Evolutionary conservation across 352 stramenopile genomes (phyloP).

Genomic region (Globisporangium nagaii): DNA sequence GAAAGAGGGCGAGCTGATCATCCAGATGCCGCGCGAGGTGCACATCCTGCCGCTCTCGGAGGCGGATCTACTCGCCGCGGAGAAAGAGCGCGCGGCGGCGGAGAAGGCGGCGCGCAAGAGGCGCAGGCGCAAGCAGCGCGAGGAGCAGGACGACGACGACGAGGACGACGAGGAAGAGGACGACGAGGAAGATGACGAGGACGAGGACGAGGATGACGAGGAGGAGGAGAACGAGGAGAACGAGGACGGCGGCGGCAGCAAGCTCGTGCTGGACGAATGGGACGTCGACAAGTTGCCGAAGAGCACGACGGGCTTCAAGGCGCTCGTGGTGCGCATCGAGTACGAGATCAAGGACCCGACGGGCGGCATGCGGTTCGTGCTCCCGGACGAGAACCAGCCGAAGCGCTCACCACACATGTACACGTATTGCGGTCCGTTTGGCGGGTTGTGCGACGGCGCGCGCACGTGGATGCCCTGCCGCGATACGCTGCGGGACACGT

Average conservation of each 20-base stretch:
- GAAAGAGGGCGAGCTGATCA: constrained; percentile 75
- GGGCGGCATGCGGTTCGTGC: constrained; percentile 62
- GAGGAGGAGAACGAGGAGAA: constrained; percentile 33
- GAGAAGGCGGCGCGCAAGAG: constrained; percentile 10
- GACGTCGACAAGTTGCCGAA: constrained; percentile 61
- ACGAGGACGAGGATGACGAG: constrained; percentile 31
- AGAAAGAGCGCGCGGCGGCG: constrained; percentile 7
- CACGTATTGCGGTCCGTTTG: constrained; percentile 79
- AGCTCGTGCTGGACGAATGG: constrained; percentile 54
- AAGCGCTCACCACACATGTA: constrained; percentile 83
- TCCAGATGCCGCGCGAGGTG: constrained; percentile 62
- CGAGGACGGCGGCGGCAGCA: constrained; percentile 18
- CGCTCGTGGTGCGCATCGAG: constrained; percentile 65
- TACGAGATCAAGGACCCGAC: constrained; percentile 72
- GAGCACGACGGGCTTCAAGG: constrained; percentile 67
- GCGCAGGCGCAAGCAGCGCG: constrained; percentile 8
- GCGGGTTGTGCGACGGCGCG: constrained; percentile 73
- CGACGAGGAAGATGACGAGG: constrained; percentile 29
- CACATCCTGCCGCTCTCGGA: constrained; percentile 42
- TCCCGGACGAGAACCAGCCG: constrained; percentile 64
- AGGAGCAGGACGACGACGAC: constrained; percentile 7
- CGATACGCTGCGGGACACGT: constrained; percentile 68
- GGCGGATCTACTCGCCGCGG: constrained; percentile 5
- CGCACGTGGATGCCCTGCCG: constrained; percentile 84
- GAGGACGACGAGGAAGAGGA: constrained; percentile 26